Evolutionary conservation across 2,329 filamentous ascomycete species (phyloP), one percentile per base, ranked within the genome.

Genomic region (Falciphora oryzae): DNA sequence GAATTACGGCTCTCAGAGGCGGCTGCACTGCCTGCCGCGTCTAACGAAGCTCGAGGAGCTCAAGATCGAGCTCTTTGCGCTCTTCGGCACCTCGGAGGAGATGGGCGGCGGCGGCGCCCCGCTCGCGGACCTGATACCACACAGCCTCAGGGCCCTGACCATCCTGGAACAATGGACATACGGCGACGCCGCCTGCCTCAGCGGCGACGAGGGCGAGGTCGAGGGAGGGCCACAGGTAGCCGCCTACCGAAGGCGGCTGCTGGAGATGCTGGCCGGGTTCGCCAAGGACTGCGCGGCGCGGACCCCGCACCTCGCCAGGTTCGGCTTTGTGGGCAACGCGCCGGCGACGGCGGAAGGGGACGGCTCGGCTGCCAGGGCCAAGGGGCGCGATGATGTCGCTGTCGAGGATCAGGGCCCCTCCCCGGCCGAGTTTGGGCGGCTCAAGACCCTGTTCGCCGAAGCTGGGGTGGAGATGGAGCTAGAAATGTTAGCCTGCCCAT

Each of bases 1-100:
- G 22, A 57, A 50, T 28, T 63, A 63, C 61, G 61, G 61, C 16
- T 53, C 44, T 28, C 27, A 57, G n/a, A 57, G 35, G 28, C 50
- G 61, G 11, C 61, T 63, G 32, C 61, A 63, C 53, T 63, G 61
- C 61, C 53, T 63, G 28, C 61, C 61, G 22, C 50, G 56, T 5
- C 28, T 63, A 8, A 56, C 28, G 25, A 29, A 53, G 44, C 53
- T 63, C 18, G 50, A 63, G 61, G 53, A 57, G 8, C 61, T 63
- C 13, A 53, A 44, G 38, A 57, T 63, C 22, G 61, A 63, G 53
- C 53, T 63, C 18, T 57, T 63, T 53, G 53, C 61, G 4, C 61
- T 63, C 14, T 57, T 63, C 16, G 61, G 61, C 13, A 53, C 44
- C n/a, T 63, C 61, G 29, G 61, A 63, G 27, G 35, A 32, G 32